These are phyloP conservation scores for Piper betle DNA, from an alignment of 164 flowering plant species.

Conservation along the genomic window DNA sequence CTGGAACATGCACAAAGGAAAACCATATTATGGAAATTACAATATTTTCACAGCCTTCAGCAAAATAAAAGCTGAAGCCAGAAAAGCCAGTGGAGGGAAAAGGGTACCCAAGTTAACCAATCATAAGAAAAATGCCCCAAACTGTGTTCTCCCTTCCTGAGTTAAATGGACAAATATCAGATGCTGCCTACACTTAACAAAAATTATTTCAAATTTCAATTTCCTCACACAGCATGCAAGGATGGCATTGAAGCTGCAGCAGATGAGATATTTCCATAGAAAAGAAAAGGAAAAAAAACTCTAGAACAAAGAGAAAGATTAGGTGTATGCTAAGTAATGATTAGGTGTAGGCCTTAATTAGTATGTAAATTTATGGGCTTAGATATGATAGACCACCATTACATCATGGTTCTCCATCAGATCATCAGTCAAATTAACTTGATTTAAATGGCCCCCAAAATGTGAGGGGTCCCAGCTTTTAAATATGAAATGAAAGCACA, in stretches of 20 bases:
- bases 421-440: too few relatives aligned
- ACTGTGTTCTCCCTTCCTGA: slow-evolving; percentile 82
- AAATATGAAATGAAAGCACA: too few relatives aligned
- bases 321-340: too few relatives aligned
- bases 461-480: too few relatives aligned
- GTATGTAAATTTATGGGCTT: too few relatives aligned
- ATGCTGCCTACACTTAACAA: slow-evolving; percentile 39
- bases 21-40: too few relatives aligned
- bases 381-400: background rate
- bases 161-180: slow-evolving; percentile 56
- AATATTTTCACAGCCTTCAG: background rate
- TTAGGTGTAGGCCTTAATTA: too few relatives aligned
- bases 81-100: background rate
- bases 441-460: too few relatives aligned
- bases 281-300: too few relatives aligned
- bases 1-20: slow-evolving; percentile 17
- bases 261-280: background rate
- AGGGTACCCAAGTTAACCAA: slow-evolving; percentile 62
- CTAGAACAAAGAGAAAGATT: too few relatives aligned
- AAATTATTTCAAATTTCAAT: too few relatives aligned
- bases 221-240: background rate
- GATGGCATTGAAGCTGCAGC: background rate
- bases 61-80: background rate
- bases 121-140: slow-evolving; percentile 89
- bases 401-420: background rate